Base-by-base conservation (phyloP, 2,329 filamentous ascomycete genomes). In the Alternaria ventricosa region DNA sequence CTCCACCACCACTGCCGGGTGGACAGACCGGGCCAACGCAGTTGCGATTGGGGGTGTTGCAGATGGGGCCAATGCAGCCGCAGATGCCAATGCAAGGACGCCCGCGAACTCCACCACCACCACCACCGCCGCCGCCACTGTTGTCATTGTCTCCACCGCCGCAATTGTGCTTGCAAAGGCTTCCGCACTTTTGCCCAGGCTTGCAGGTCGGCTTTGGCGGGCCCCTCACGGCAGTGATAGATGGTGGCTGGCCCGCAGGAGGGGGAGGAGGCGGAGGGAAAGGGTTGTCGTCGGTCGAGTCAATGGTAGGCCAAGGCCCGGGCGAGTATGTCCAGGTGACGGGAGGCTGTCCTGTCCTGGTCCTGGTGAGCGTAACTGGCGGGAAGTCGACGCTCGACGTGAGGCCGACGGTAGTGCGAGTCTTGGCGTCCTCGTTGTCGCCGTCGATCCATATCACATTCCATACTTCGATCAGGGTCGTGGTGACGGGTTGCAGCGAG, bases 391-490 rank as follows among this genome's bases (percentile, higher is more conserved):
- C 45, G 45, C 45, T 47, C 18, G 45, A 47, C 45, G 45, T 47
- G 45, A 47, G 45, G 18, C 45, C 45, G 18, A 47, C 45, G n/a
- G 45, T 47, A 47, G 45, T 47, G 18, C 18, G 45, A 47, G 18
- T 47, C 45, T 47, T 23, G 8, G 18, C 45, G 23, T 15, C 23
- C 45, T 47, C 45, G 45, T 47, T 23, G n/a, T 47, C 45, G 45
- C 45, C 18, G 45, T 47, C 23, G 45, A 47, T 47, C 45, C 45
- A 47, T 47, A 47, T 47, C 45, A 47, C 45, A 18, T 47, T 47
- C 56, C 56, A 58, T 23, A 58, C 56, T 44, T 58, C 45, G 25
- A 58, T 51, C 28, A 36, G 15, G 13, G 56, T 58, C 18, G 56
- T 58, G 27, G 56, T 58, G 15, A 58, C 56, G n/a, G 56, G 56